These are phyloP conservation scores for Clitopilus passeckerianus DNA, from an alignment of 768 basidiomycete species.

Conservation along the genomic window DNA sequence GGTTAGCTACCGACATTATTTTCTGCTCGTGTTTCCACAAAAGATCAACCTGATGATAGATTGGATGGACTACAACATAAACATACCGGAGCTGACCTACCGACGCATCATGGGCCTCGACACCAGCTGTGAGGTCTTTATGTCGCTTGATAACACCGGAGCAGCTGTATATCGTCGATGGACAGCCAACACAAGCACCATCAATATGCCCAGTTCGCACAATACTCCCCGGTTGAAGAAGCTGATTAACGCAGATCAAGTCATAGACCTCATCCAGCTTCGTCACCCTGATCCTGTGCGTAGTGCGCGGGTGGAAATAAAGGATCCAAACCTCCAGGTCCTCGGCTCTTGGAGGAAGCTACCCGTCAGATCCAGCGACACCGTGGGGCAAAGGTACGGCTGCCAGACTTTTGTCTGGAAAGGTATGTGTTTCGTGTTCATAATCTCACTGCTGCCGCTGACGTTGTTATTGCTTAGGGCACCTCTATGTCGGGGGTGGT, in stretches of 20 bases:
- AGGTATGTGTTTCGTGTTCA: slow-evolving; percentile 8
- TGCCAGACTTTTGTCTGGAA: slow-evolving; percentile 24
- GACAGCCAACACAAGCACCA: slow-evolving; percentile 7
- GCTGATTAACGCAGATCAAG: slow-evolving; percentile 1
- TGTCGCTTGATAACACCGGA: slow-evolving; percentile 27
- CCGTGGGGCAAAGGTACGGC: slow-evolving; percentile 11
- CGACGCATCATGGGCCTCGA: slow-evolving; percentile 19
- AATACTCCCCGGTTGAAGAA: slow-evolving; percentile 6
- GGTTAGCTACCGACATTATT: background rate
- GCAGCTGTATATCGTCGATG: slow-evolving; percentile 22
- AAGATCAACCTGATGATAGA: background rate
- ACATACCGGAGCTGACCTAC: slow-evolving; percentile 19
- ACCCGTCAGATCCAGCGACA: slow-evolving; percentile 8
- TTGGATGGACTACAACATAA: slow-evolving; percentile 19
- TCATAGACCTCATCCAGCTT: slow-evolving; percentile 5
- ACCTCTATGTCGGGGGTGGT: slow-evolving; percentile 24
- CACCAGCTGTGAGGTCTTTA: slow-evolving; percentile 18
- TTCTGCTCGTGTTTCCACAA: background rate
- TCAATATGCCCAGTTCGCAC: slow-evolving; percentile 10
- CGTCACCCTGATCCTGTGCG: slow-evolving; percentile 24
- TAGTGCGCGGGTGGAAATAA: slow-evolving; percentile 10
- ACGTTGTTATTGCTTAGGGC: slow-evolving; percentile 9
- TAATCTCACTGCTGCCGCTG: background rate
- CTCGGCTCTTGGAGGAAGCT: slow-evolving; percentile 31
- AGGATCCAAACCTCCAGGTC: slow-evolving; percentile 19